A percentile compares a stretch with the other conserved stretches of the same genome.
Evolutionary conservation across 345 rosid species (phyloP).

Genomic region (Boechera stricta): DNA sequence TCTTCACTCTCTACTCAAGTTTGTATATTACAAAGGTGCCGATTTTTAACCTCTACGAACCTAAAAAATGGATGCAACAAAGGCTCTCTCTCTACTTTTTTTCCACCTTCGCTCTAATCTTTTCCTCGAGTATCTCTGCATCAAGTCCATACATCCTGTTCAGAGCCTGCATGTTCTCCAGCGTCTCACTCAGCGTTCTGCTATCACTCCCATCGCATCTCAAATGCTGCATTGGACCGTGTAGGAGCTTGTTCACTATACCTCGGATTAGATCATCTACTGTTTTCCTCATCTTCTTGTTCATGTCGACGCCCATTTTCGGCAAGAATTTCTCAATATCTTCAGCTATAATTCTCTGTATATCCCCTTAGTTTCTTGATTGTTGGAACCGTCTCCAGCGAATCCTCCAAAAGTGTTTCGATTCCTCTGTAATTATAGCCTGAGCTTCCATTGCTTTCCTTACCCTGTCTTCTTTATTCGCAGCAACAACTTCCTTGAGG

Average conservation of each 20-base stretch:
- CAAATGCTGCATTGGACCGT: slow-evolving; percentile 96
- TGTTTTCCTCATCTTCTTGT: slow-evolving; percentile 78
- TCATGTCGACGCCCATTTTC: slow-evolving; percentile 72
- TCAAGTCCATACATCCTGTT: slow-evolving; percentile 91
- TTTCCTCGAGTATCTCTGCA: slow-evolving; percentile 78
- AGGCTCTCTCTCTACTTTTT: slow-evolving; percentile 42
- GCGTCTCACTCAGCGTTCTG: slow-evolving; percentile 74
- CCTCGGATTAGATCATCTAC: slow-evolving; percentile 88
- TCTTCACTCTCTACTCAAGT: slow-evolving; percentile 27
- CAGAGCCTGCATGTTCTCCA: slow-evolving; percentile 94
- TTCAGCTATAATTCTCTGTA: slow-evolving; percentile 69
- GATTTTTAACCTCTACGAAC: slow-evolving; percentile 16
- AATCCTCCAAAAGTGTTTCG: slow-evolving; percentile 96
- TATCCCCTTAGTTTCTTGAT: slow-evolving; percentile 91
- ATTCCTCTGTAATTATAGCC: slow-evolving; percentile 73
- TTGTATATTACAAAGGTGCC: slow-evolving; percentile 29
- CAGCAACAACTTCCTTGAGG: slow-evolving; percentile 96
- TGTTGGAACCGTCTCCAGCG: slow-evolving; percentile 90
- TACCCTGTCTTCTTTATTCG: slow-evolving; percentile 93
- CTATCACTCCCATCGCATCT: slow-evolving; percentile 84
- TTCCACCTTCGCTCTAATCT: slow-evolving; percentile 75
- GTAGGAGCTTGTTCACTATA: slow-evolving; percentile 83
- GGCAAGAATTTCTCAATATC: slow-evolving; percentile 83
- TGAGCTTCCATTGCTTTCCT: slow-evolving; percentile 95
- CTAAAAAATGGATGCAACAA: slow-evolving; percentile 26